Evolutionary conservation across 2,329 filamentous ascomycete genomes (phyloP).

Genomic region (Fusarium sp.): DNA sequence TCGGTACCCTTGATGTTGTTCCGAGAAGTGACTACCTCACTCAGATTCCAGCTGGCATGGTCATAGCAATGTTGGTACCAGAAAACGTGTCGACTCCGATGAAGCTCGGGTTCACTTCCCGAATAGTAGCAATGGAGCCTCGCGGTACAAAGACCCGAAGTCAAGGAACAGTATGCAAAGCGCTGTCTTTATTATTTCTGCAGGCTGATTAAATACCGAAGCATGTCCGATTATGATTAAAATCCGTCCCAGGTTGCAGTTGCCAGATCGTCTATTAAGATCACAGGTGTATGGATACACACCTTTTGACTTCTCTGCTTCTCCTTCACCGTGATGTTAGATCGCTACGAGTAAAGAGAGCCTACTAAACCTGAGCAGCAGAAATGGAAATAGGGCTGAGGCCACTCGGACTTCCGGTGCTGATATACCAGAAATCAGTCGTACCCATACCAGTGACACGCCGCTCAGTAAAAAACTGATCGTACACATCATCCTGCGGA

Average conservation of each 20-base stretch:
- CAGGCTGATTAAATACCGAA: background rate
- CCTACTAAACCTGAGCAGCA: too few relatives aligned
- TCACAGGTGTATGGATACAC: too few relatives aligned
- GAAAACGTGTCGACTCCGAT: rapidly evolving
- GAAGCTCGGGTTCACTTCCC: background rate
- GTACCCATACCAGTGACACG: background rate
- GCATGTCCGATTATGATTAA: background rate
- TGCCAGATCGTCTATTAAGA: too few relatives aligned
- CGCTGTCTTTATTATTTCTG: rapidly evolving
- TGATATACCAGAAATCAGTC: background rate
- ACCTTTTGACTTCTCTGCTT: too few relatives aligned
- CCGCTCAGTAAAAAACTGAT: background rate
- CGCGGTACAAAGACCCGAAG: background rate
- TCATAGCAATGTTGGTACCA: too few relatives aligned
- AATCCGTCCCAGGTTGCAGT: too few relatives aligned
- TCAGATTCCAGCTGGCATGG: rapidly evolving
- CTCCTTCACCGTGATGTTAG: too few relatives aligned
- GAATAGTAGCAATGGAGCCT: background rate
- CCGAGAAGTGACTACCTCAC: too few relatives aligned
- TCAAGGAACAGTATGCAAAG: background rate
- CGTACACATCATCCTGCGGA: background rate
- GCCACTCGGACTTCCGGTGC: background rate
- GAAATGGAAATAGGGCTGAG: background rate
- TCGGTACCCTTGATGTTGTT: rapidly evolving
- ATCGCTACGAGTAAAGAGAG: too few relatives aligned